phyloP scores from a whole-genome alignment of 306 rosid species.

The Acmispon strigosus region DNA sequence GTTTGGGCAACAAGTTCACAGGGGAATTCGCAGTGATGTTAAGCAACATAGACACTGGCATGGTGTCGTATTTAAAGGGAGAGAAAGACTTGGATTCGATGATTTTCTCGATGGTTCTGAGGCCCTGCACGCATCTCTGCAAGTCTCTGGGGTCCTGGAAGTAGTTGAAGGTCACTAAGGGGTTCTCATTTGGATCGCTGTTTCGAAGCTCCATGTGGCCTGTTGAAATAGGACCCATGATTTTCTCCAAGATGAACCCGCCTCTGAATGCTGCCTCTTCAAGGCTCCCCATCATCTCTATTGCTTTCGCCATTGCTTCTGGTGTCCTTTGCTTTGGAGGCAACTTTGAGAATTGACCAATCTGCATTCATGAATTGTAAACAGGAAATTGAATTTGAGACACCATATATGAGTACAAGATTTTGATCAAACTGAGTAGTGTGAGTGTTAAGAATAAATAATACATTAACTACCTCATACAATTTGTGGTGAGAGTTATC shows the following conservation, averaged over 20 bases:
- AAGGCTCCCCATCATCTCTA: slow-evolving; percentile 26
- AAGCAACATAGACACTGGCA: slow-evolving; percentile 25
- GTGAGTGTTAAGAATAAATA: too few relatives aligned
- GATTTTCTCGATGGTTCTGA: slow-evolving; percentile 33
- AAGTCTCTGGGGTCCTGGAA: slow-evolving; percentile 56
- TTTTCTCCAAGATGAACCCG: slow-evolving; percentile 64
- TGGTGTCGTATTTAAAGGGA: slow-evolving; percentile 23
- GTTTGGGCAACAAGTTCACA: slow-evolving; percentile 52
- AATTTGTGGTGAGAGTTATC: too few relatives aligned
- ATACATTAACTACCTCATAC: too few relatives aligned
- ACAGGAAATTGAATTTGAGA: too few relatives aligned
- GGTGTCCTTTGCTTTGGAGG: slow-evolving; percentile 40
- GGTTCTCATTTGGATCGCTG: slow-evolving; percentile 57
- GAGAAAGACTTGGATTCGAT: slow-evolving; percentile 52
- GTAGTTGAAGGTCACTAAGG: slow-evolving; percentile 64
- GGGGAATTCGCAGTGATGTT: slow-evolving; percentile 52
- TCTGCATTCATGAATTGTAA: background rate
- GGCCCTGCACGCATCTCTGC: slow-evolving; percentile 56
- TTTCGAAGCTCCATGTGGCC: slow-evolving; percentile 60
- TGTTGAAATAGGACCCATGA: slow-evolving; percentile 54
- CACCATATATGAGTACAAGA: too few relatives aligned
- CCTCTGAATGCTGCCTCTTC: slow-evolving; percentile 46
- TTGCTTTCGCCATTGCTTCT: slow-evolving; percentile 52
- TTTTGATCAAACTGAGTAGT: too few relatives aligned
- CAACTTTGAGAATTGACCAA: slow-evolving; percentile 26